Conservation (phyloP, 768 basidiomycete species). For the Leccinellum luteum region DNA sequence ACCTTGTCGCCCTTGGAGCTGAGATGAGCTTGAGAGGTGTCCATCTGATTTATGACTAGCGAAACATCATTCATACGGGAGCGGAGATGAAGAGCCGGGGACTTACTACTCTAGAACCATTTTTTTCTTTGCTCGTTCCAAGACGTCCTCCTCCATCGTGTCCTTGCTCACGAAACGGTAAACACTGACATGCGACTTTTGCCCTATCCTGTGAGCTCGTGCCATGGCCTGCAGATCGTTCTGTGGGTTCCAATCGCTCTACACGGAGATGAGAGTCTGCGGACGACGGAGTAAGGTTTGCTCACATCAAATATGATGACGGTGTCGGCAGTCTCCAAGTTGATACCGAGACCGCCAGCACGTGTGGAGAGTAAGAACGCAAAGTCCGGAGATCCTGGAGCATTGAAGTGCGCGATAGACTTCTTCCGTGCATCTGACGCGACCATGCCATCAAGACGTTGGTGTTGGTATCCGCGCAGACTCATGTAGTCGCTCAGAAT, state of each 20-base stretch:
- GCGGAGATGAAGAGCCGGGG: conserved; percentile 14
- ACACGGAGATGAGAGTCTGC: conserved; percentile 16
- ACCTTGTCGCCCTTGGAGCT: conserved; percentile 68
- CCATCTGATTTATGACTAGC: conserved; percentile 99
- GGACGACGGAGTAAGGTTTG: conserved; percentile 7
- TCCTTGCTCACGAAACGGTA: conserved; percentile 99
- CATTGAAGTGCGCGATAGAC: conserved; percentile 96
- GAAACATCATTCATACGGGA: conserved; percentile 7
- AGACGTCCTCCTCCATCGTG: conserved; percentile 98
- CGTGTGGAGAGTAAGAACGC: conserved; percentile 95
- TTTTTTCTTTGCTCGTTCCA: conserved; percentile 98
- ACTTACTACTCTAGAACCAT: conserved; percentile 99
- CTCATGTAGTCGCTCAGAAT: conserved; percentile 97
- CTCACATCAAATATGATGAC: conserved; percentile 98
- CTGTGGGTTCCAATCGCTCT: conserved; percentile 99
- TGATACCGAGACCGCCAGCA: conserved; percentile 97
- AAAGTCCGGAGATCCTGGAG: conserved; percentile 90
- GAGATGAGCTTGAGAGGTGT: conserved; percentile 95
- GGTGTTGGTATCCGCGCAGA: conserved; percentile 86
- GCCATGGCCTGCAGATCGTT: conserved; percentile 99
- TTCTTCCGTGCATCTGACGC: conserved; percentile 91
- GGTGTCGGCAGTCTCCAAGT: conserved; percentile 97
- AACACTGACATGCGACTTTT: conserved; percentile 97
- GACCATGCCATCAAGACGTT: conserved; percentile 94
- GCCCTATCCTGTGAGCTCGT: conserved; percentile 97